A percentile compares a stretch with the other conserved stretches of the same genome.
Conservation (phyloP, 2,329 filamentous ascomycete species). For the Colletotrichum incanum region DNA sequence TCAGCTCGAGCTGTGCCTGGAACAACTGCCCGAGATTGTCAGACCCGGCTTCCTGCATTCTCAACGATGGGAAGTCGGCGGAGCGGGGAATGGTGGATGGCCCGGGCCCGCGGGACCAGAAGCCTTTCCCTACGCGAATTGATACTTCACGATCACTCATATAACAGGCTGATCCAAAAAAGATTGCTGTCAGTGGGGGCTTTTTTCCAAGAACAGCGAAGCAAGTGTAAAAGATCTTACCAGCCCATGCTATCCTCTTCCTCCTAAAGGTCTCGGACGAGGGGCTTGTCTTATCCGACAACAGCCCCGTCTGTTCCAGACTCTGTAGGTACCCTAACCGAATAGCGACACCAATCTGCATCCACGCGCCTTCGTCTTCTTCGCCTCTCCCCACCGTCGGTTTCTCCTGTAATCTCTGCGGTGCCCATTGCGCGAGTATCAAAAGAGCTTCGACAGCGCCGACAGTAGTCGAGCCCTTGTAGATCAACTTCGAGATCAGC, state of each 20-base stretch:
- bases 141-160: conserved; percentile 79
- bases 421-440: conserved; percentile 81
- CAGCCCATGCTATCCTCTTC: conserved; percentile 78
- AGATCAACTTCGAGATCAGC: conserved; percentile 76
- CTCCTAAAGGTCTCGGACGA: conserved; percentile 71
- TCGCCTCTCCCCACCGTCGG: conserved; percentile 79
- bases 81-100: conserved; percentile 76
- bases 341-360: conserved; percentile 81
- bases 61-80: conserved; percentile 78
- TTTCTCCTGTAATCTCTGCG: conserved; percentile 74
- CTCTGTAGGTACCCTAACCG: conserved; percentile 80
- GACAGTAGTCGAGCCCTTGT: conserved; percentile 77
- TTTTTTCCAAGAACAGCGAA: not conserved
- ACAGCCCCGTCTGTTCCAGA: conserved; percentile 78
- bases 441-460: conserved; percentile 81
- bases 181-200: not conserved
- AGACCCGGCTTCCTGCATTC: conserved; percentile 70
- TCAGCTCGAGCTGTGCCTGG: conserved; percentile 80
- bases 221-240: conserved; percentile 49
- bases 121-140: conserved; percentile 79
- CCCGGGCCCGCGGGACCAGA: conserved; percentile 81
- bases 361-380: conserved; percentile 83
- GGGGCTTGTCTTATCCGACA: conserved; percentile 70
- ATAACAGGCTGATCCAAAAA: conserved; percentile 67
- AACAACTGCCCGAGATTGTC: conserved; percentile 80